Conservation (phyloP, 768 basidiomycete genomes). For the Suillus bovinus region DNA sequence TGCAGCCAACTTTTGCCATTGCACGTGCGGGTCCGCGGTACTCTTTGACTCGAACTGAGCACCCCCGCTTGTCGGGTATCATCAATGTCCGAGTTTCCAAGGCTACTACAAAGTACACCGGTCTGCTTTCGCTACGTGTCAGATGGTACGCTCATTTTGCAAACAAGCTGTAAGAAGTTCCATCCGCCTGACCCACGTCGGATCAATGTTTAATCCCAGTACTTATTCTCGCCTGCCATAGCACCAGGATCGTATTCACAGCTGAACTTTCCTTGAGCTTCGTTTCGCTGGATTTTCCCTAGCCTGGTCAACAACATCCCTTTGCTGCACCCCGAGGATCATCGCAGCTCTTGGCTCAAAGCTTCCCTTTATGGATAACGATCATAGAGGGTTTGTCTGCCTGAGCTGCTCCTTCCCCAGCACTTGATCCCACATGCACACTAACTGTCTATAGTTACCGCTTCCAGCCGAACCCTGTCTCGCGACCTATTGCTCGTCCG, state of each 20-base stretch:
- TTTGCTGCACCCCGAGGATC: no score
- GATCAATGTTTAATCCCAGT: neutral
- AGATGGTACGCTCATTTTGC: neutral
- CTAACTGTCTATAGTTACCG: neutral
- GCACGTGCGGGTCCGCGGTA: conserved; percentile 8
- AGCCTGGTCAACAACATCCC: no score
- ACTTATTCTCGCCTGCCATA: neutral
- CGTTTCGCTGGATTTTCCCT: no score
- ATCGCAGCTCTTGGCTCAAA: neutral
- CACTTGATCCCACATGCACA: neutral
- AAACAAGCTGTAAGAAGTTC: neutral
- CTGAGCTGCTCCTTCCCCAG: neutral
- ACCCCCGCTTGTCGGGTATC: neutral
- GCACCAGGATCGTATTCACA: neutral
- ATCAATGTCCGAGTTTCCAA: neutral
- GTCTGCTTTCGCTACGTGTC: neutral
- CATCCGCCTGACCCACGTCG: neutral
- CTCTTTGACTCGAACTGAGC: neutral
- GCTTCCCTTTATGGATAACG: neutral
- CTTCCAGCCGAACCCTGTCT: neutral
- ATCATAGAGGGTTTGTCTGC: neutral
- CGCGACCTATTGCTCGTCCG: neutral
- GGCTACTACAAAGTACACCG: neutral
- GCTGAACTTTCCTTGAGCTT: neutral
- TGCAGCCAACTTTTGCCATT: neutral